Base-by-base conservation (phyloP, 1,139 yeast species). In the Zygoascus hellenicus region DNA sequence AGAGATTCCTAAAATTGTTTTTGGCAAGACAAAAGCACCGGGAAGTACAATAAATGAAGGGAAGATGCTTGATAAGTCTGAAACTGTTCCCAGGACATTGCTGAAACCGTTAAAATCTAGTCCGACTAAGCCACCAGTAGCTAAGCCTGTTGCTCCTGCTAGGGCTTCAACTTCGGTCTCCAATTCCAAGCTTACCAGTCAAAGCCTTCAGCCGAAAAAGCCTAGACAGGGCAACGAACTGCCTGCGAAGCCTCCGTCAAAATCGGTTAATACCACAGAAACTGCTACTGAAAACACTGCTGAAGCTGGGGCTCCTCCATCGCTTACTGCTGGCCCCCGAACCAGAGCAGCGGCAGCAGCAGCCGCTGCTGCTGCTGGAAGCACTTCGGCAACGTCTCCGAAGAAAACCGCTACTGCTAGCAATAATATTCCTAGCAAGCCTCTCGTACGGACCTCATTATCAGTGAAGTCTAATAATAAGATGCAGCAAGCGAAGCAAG, bases 341-440 rank as follows among this genome's bases (percentile, higher is more conserved):
- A 38, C 42, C 7, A 38, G 42, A 13, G 33, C 42, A 28, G 31
- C 46, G 19, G 40, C 32, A 14, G n/a, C 38, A 32, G 34, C 45
- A 15, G 38, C 37, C 7, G n/a, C 38, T 26, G 34, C 45, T 22
- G 38, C 37, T 11, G 13, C 22, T 5, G 29, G 26, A 28, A 41
- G 44, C 30, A 46, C 28, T 16, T n/a, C 42, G 29, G 4, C 48
- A 9, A 31, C 38, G 9, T 13, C 43, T 28, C 37, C 39, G 17
- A 32, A 13, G 15, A 37, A 19, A 33, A 19, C 31, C 38, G 30
- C 33, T 15, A 11, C 50, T 6, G 40, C 51, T 3, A 34, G 52
- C 13, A 51, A 52, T 38, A 41, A 45, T 32, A 49, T 50, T 9
- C 51, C 52, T 2, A 50, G 50, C 3, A 45, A 50, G 11, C 48